Evolutionary conservation across 805 yeast genomes (phyloP).

Genomic region (Candida qinlingensis): DNA sequence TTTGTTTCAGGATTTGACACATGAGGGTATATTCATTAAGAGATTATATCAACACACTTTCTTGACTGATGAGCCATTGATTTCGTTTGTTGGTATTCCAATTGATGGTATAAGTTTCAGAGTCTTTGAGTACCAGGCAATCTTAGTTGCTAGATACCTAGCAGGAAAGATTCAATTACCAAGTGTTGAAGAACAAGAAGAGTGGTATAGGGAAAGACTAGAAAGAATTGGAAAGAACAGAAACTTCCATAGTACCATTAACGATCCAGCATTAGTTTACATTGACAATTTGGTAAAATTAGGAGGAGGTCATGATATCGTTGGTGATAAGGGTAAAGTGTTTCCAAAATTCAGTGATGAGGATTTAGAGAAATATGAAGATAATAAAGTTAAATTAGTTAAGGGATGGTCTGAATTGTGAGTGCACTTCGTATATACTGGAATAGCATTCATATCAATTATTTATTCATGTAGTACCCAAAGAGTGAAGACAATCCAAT

Average conservation of each 20-base stretch:
- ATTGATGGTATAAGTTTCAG: conserved; percentile 41
- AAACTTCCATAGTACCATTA: conserved; percentile 29
- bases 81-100: conserved; percentile 35
- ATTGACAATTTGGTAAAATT: conserved; percentile 20
- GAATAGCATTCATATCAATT: too few species aligned
- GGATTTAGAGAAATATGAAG: conserved; percentile 4
- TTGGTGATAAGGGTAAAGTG: background rate
- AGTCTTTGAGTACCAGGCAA: conserved; percentile 43
- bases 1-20: conserved; percentile 16
- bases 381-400: background rate
- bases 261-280: conserved; percentile 25
- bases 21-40: conserved; percentile 17
- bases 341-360: conserved; percentile 4
- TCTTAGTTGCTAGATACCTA: conserved; percentile 51
- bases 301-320: conserved; percentile 19
- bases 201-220: conserved; percentile 28
- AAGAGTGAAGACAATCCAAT: background rate
- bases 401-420: background rate
- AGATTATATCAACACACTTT: conserved; percentile 41
- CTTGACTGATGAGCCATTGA: conserved; percentile 40
- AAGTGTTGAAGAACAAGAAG: conserved; percentile 30
- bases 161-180: conserved; percentile 36
- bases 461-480: background rate
- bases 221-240: conserved; percentile 8
- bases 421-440: too few species aligned